Base-by-base conservation (phyloP, 345 rosid genomes). In the Salix caprea region DNA sequence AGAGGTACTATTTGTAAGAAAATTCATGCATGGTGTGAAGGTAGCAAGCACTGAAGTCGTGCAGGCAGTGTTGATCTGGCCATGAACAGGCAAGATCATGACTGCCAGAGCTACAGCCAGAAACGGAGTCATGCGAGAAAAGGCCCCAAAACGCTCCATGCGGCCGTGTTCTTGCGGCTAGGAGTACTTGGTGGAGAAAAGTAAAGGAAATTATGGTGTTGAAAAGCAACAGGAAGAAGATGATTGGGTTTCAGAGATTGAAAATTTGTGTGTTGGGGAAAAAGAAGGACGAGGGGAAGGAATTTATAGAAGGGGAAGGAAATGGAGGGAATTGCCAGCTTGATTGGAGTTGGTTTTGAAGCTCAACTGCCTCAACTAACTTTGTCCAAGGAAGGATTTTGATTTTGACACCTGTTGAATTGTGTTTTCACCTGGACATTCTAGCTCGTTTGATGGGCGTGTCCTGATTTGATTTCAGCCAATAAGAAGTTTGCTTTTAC, bases 11-110 rank as follows among this genome's bases (percentile, higher is more conserved):
- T 86, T 91, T 52, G 97, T 88, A 19, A 91, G 71, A 70, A 90
- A 84, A 71, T 76, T 86, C 89, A 95, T 79, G 78, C 98, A 95
- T 21, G 97, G 94, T 21, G 89, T 78, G 78, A 95, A 86, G 19
- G 44, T 80, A 15, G 88, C 32, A 71, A 93, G 84, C 83, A 81
- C 75, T 1, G 96, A 69, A 8, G 91, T 78, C 1, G 85, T 86
- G 76, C 99, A 93, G 0, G 92, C 85, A 56, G 82, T 78, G 21
- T 67, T 84, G 6, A 89, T 79, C 80, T 86, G 97, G 68, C 86
- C 77, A 32, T 18, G 7, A 72, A 68, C 90, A 0, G 89, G 92
- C 14, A 83, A 30, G 24, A 71, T 70, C 28, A 86, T 32, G 70
- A 70, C 75, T 10, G 72, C 16, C 44, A 71, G 10, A 66, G 75